Evolutionary conservation across 192 early-diverging fungal species (phyloP).

Genomic region (Umbelopsis isabellina): DNA sequence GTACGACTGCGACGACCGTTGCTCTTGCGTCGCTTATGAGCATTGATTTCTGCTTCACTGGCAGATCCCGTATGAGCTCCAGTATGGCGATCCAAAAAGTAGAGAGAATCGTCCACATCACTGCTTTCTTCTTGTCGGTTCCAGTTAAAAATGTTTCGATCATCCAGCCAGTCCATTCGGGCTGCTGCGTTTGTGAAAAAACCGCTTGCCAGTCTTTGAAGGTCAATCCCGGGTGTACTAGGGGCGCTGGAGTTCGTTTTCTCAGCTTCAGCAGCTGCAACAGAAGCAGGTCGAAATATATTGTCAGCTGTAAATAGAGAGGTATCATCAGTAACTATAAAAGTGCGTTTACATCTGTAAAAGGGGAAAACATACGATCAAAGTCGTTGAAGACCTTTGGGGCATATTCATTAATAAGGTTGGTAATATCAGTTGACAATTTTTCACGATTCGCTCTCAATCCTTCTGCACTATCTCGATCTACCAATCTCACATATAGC

Average conservation of each 20-base stretch:
- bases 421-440: slow-evolving; percentile 76
- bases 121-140: slow-evolving; percentile 43
- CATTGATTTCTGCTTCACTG: slow-evolving; percentile 3
- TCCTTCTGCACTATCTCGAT: slow-evolving; percentile 58
- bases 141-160: slow-evolving; percentile 55
- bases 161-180: slow-evolving; percentile 50
- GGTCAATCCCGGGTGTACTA: slow-evolving; percentile 4
- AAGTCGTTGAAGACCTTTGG: slow-evolving; percentile 79
- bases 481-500: slow-evolving; percentile 72
- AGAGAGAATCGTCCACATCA: slow-evolving; percentile 39
- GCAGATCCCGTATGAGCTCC: slow-evolving; percentile 40
- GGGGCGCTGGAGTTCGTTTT: slow-evolving; percentile 20
- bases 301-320: slow-evolving; percentile 6
- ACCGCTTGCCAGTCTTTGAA: slow-evolving; percentile 23
- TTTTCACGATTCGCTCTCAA: slow-evolving; percentile 74
- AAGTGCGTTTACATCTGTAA: not conserved
- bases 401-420: slow-evolving; percentile 83
- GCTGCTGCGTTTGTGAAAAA: slow-evolving; percentile 35
- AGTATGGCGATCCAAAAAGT: slow-evolving; percentile 50
- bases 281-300: slow-evolving; percentile 7
- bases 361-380: slow-evolving; percentile 35
- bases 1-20: slow-evolving; percentile 28
- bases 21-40: slow-evolving; percentile 8
- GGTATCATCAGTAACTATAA: not conserved
- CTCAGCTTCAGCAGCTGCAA: slow-evolving; percentile 19